Conservation (phyloP, 306 rosid species). For the Ziziphus jujuba region DNA sequence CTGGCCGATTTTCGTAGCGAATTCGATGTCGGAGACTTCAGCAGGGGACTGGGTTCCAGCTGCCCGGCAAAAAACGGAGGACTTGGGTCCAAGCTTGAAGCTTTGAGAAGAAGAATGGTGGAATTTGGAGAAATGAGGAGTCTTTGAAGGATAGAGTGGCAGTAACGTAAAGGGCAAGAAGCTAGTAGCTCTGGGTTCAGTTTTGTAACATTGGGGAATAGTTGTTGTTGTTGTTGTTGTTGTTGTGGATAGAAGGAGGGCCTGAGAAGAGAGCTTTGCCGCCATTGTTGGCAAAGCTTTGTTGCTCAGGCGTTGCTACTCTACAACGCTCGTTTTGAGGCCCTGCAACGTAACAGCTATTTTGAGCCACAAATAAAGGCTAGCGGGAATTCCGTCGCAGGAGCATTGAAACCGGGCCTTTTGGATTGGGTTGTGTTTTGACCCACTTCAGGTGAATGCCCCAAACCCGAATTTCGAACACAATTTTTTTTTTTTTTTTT, state of each 20-base stretch:
- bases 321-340: too few species aligned
- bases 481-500: too few species aligned
- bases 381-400: too few species aligned
- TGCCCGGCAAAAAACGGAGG: slow-evolving; percentile 43
- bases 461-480: too few species aligned
- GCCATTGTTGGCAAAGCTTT: slow-evolving; percentile 49
- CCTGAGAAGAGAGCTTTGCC: slow-evolving; percentile 48
- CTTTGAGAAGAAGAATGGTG: slow-evolving; percentile 16
- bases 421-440: too few species aligned
- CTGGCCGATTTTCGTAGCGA: slow-evolving; percentile 51
- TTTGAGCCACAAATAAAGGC: too few species aligned
- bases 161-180: slow-evolving; percentile 18
- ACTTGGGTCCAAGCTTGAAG: slow-evolving; percentile 19
- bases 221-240: slow-evolving; percentile 15
- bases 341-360: too few species aligned
- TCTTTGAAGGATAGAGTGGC: slow-evolving; percentile 6
- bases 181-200: slow-evolving; percentile 16
- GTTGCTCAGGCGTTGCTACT: too few species aligned
- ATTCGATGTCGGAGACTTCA: slow-evolving; percentile 40
- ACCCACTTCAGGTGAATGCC: too few species aligned
- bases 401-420: too few species aligned
- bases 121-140: slow-evolving; percentile 11
- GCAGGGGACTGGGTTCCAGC: slow-evolving; percentile 26
- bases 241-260: slow-evolving; percentile 68
- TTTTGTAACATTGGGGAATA: slow-evolving; percentile 15